Conservation (phyloP, 2,329 filamentous ascomycete species). For the Ploettnerulaceae sp. region DNA sequence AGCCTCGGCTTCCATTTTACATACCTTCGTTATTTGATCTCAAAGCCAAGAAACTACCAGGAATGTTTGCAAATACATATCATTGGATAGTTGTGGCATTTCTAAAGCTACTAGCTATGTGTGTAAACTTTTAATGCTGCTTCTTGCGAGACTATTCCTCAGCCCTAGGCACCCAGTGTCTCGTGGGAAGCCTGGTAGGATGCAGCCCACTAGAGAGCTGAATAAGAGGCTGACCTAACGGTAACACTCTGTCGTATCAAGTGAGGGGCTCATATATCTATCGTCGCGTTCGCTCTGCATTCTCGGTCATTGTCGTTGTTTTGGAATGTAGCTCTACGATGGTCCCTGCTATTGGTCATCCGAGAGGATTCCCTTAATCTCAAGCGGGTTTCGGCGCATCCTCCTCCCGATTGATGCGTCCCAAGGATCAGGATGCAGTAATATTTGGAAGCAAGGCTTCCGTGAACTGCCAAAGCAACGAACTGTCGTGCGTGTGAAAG, state of each 20-base stretch:
- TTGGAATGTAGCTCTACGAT: neutral
- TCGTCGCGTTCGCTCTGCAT: neutral
- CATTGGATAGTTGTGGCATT: neutral
- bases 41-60: neutral
- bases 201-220: neutral
- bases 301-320: neutral
- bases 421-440: conserved; percentile 8
- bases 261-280: neutral
- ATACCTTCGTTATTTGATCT: neutral
- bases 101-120: neutral
- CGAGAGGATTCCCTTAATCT: neutral
- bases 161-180: conserved; percentile 1
- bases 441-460: conserved; percentile 20
- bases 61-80: neutral
- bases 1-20: neutral
- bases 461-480: conserved; percentile 20
- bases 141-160: neutral
- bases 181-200: neutral
- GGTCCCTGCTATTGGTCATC: conserved; percentile 4
- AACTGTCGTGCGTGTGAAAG: conserved; percentile 32
- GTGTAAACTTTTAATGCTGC: neutral
- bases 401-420: neutral
- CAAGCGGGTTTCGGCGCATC: neutral
- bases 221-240: neutral
- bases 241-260: neutral